These are phyloP conservation scores for Ogataea minuta DNA, from an alignment of 805 yeast genomes.

Conservation along the genomic window DNA sequence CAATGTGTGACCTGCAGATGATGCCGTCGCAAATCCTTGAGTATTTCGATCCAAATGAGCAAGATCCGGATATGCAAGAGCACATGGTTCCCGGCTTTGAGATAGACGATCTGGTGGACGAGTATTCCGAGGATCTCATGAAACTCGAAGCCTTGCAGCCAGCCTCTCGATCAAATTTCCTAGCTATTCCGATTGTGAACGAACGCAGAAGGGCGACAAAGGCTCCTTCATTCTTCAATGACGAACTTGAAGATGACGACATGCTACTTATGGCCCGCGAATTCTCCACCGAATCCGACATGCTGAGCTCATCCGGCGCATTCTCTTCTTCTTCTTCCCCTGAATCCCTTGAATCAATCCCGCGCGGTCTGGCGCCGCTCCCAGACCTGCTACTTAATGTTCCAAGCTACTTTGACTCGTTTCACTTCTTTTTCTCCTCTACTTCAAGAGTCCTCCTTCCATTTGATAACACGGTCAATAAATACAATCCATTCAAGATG, in stretches of 20 bases:
- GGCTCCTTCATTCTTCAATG: not conserved
- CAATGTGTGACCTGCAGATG: conserved; percentile 7
- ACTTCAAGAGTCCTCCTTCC: conserved; percentile 66
- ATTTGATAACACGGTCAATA: conserved; percentile 55
- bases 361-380: conserved; percentile 42
- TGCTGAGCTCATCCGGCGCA: conserved; percentile 3
- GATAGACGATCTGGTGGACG: conserved; percentile 23
- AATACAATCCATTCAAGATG: conserved; percentile 67
- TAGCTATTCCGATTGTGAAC: conserved; percentile 18
- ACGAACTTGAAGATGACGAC: conserved; percentile 16
- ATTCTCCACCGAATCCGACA: not conserved
- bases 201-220: conserved; percentile 2
- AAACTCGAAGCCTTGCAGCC: conserved; percentile 30
- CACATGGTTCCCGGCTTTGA: not conserved
- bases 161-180: conserved; percentile 2
- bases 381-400: conserved; percentile 62
- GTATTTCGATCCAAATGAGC: conserved; percentile 3
- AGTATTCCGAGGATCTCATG: conserved; percentile 39
- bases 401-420: conserved; percentile 57
- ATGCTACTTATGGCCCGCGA: conserved; percentile 3
- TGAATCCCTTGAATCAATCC: conserved; percentile 27
- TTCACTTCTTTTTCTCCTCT: conserved; percentile 60
- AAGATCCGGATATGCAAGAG: not conserved
- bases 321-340: conserved; percentile 18
- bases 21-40: conserved; percentile 8